Evolutionary conservation across 164 flowering plant genomes (phyloP), one percentile per base, ranked within the genome.

Genomic region (Vitis riparia): DNA sequence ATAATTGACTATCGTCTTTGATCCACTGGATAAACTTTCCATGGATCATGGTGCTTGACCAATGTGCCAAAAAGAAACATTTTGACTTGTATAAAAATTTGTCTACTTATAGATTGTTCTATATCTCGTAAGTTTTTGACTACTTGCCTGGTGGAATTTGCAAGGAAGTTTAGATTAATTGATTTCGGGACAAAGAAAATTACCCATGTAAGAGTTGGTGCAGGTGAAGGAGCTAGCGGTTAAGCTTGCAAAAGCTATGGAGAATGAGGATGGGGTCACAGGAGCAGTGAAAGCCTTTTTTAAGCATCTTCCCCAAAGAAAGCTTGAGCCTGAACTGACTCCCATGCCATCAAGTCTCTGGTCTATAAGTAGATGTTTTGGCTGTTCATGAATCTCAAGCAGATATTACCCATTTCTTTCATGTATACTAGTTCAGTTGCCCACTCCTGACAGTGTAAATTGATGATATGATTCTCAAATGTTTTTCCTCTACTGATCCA

Each of bases 231-330:
- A 87, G 70, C 81, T 83, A 52, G 97, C 98, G 2, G 74, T 89
- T 66, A 89, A 88, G 59, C 85, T 95, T 60, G 91, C 99, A 11
- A 82, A 83, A 71, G 93, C 88, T 15, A 93, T 91, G 97, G 88
- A 91, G 76, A 77, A 88, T 15, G 99, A 95, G 82, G 99, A 95
- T 79, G 99, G 99, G 19, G 98, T 89, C 51, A 62, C 86, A 8
- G 99, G 99, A 78, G 97, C 98, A 9, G 99, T 95, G 51, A 91
- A 81, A 78, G 99, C 98, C n/a, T 95, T 95, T 73, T 80, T 88
- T 32, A 91, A 90, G 73, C 99, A 95, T 32, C 90, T 89, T 75
- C 97, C 99, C 37, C 74, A 71, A 10, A 79, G 75, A 61, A 88
- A 76, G 55, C 62, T 77, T 3, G 80, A 79, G 9, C 59, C 75